These are phyloP conservation scores for Candida arabinofermentans DNA, from an alignment of 805 yeast genomes.

Conservation along the genomic window DNA sequence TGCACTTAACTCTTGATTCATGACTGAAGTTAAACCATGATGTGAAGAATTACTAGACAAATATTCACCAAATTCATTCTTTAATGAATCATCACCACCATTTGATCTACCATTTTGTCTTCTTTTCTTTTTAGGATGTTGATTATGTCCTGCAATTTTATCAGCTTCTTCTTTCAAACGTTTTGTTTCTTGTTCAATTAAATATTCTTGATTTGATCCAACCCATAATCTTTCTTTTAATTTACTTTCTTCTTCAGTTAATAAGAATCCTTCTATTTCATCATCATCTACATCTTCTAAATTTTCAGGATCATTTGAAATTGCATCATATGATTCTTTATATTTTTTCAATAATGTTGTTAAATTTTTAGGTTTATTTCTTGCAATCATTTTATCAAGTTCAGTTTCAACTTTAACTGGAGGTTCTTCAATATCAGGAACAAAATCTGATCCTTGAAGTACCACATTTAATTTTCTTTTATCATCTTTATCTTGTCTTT, in stretches of 20 bases:
- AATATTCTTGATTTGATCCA: slow-evolving; percentile 80
- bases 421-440: slow-evolving; percentile 3
- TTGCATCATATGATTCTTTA: slow-evolving; percentile 43
- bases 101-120: slow-evolving; percentile 25
- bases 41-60: slow-evolving; percentile 19
- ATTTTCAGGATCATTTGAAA: slow-evolving; percentile 58
- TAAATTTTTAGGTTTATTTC: slow-evolving; percentile 52
- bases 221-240: slow-evolving; percentile 86
- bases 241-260: slow-evolving; percentile 65
- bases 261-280: slow-evolving; percentile 58
- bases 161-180: slow-evolving; percentile 84
- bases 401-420: slow-evolving; percentile 18
- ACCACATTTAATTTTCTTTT: slow-evolving; percentile 14
- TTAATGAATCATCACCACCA: slow-evolving; percentile 29
- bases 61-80: slow-evolving; percentile 25
- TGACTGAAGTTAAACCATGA: slow-evolving; percentile 36
- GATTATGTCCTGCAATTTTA: slow-evolving; percentile 71
- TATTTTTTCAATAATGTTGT: slow-evolving; percentile 54
- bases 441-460: slow-evolving; percentile 6
- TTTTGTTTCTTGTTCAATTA: slow-evolving; percentile 81
- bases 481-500: slow-evolving; percentile 23
- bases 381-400: slow-evolving; percentile 34
- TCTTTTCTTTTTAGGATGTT: slow-evolving; percentile 47
- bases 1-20: slow-evolving; percentile 50
- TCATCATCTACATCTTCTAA: slow-evolving; percentile 81